phyloP scores from a whole-genome alignment of 2,329 filamentous ascomycete genomes.

The Amauroascus verrucosus region DNA sequence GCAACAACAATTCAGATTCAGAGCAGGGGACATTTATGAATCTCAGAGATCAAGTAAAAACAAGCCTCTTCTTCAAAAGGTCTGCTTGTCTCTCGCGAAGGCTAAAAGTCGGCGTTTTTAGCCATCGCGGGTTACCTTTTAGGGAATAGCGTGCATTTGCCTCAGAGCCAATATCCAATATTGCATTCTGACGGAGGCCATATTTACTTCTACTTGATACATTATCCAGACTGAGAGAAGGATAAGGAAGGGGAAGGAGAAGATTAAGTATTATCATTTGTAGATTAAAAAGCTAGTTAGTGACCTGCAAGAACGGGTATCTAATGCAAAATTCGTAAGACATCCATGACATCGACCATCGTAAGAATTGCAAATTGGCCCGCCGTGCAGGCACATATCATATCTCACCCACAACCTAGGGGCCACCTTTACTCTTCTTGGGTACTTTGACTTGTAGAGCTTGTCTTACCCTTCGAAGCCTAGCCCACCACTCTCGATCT shows the following conservation, averaged over 20 bases:
- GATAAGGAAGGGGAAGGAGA: too few relatives aligned
- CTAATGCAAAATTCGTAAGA: neutral
- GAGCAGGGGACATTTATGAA: too few relatives aligned
- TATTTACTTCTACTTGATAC: too few relatives aligned
- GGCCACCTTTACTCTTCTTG: slow-evolving; percentile 35
- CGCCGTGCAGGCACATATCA: neutral
- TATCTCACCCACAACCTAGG: neutral
- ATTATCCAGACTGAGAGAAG: too few relatives aligned
- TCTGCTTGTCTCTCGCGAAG: neutral
- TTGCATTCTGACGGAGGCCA: too few relatives aligned
- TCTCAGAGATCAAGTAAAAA: too few relatives aligned
- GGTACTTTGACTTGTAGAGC: slow-evolving; percentile 56
- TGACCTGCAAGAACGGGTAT: neutral
- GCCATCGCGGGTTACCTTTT: neutral
- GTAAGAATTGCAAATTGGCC: neutral
- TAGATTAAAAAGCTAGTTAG: neutral
- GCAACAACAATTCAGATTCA: neutral
- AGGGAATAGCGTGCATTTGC: neutral
- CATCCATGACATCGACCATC: neutral
- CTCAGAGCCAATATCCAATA: neutral
- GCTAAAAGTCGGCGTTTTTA: neutral
- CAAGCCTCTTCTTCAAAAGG: too few relatives aligned
- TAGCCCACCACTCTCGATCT: slow-evolving; percentile 64
- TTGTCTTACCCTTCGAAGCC: slow-evolving; percentile 60
- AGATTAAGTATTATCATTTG: neutral